Conservation (phyloP, 2,329 filamentous ascomycete genomes). For the Neonectria sp. region DNA sequence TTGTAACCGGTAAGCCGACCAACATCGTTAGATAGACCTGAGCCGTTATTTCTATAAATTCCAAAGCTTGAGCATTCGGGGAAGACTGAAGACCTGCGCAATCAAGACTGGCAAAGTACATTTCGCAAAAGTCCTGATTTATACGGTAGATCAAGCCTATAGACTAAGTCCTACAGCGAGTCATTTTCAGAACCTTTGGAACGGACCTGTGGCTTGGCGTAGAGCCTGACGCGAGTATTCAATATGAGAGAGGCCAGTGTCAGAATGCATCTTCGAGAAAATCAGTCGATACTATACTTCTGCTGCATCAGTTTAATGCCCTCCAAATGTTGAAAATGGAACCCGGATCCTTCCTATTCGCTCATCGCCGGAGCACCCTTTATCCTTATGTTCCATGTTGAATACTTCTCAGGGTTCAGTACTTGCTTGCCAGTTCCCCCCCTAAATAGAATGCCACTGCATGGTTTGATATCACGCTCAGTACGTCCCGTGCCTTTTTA, state of each 20-base stretch:
- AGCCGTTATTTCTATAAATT: not conserved
- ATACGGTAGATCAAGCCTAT: no score
- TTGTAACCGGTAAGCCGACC: not conserved
- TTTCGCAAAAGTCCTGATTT: no score
- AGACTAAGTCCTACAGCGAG: no score
- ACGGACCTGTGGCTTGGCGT: no score
- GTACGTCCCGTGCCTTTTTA: not conserved
- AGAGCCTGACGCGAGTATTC: no score
- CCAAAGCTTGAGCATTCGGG: not conserved
- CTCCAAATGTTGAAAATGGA: not conserved
- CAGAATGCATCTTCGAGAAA: not conserved
- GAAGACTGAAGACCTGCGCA: no score
- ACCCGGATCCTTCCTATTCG: not conserved
- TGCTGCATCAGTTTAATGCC: not conserved
- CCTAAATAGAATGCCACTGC: not conserved
- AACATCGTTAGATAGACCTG: constrained; percentile 9
- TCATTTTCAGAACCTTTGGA: no score
- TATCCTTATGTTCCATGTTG: not conserved
- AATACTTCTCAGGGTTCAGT: not conserved
- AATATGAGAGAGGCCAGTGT: no score
- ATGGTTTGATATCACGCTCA: no score
- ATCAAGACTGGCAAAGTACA: no score
- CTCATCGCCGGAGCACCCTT: not conserved
- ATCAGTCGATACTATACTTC: not conserved
- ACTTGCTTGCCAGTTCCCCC: not conserved